phyloP scores from a whole-genome alignment of 352 stramenopile species.

The Phytophthora sp. region DNA sequence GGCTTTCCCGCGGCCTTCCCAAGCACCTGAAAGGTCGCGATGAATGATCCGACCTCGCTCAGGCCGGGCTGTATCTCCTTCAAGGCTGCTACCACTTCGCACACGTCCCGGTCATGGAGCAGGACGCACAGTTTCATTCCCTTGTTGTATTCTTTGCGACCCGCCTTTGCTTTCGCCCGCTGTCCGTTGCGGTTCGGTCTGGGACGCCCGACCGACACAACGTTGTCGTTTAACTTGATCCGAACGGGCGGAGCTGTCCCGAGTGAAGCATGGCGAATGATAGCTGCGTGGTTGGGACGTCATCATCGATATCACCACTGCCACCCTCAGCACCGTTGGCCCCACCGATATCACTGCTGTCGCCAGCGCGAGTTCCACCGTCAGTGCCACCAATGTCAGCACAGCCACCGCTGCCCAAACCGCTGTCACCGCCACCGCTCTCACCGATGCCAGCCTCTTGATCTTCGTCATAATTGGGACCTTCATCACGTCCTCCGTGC shows the following conservation, averaged over 20 bases:
- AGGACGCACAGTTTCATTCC: neutral
- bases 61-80: neutral
- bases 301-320: neutral
- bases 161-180: neutral
- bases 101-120: neutral
- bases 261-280: neutral
- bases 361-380: no score
- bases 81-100: neutral
- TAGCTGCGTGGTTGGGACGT: neutral
- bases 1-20: neutral
- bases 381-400: no score
- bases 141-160: slow-evolving; percentile 14
- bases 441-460: neutral
- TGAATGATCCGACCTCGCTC: neutral
- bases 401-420: no score
- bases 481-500: no score
- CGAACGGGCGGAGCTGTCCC: neutral
- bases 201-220: neutral
- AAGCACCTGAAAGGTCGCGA: neutral
- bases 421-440: neutral
- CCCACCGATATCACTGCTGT: no score
- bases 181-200: neutral
- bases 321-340: no score
- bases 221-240: neutral
- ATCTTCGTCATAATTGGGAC: neutral